Evolutionary conservation across 768 basidiomycete species (phyloP).

Genomic region (Xanthoconium stramineum): DNA sequence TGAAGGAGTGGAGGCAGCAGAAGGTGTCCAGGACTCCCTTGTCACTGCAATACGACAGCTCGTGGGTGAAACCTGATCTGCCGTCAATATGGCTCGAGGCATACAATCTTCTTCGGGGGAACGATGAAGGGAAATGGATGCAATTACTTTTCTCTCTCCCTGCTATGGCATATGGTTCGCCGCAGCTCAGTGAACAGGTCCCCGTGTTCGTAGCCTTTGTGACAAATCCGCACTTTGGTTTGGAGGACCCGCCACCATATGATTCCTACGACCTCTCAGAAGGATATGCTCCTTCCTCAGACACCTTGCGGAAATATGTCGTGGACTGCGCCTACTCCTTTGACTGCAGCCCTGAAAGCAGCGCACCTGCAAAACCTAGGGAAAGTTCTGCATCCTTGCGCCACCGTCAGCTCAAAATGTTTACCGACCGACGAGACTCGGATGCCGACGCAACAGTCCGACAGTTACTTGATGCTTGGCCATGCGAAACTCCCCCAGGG

Average conservation of each 20-base stretch:
- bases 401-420: conserved; percentile 8
- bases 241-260: conserved; percentile 16
- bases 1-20: conserved; percentile 5
- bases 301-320: not conserved
- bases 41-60: conserved; percentile 24
- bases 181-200: conserved; percentile 13
- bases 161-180: conserved; percentile 30
- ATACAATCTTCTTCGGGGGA: conserved; percentile 27
- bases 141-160: conserved; percentile 32
- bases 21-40: not conserved
- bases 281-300: conserved; percentile 2
- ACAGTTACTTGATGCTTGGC: conserved; percentile 15
- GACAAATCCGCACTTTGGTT: conserved; percentile 4
- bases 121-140: conserved; percentile 7
- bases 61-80: conserved; percentile 28
- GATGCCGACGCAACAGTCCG: conserved; percentile 3
- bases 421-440: not conserved
- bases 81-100: conserved; percentile 24
- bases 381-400: conserved; percentile 1
- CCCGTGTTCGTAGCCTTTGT: conserved; percentile 33
- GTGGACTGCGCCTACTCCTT: not conserved
- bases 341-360: conserved; percentile 14
- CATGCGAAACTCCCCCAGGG: conserved; percentile 13
- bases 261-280: conserved; percentile 10
- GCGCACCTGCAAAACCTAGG: not conserved